Evolutionary conservation across 139 green algal genomes (phyloP).

Genomic region (Coccomyxa sp.): DNA sequence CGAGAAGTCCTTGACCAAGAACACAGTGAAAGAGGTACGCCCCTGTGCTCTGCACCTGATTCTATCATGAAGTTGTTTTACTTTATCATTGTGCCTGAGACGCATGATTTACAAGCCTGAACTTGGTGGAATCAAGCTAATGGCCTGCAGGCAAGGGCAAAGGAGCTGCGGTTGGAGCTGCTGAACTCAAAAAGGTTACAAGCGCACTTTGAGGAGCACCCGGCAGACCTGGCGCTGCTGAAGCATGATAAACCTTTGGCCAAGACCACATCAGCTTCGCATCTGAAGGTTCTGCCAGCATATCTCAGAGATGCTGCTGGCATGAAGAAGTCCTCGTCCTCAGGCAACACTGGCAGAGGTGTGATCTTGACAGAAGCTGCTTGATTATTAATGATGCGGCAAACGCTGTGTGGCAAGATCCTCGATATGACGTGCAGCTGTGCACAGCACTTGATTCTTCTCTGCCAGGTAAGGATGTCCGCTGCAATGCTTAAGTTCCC

Average conservation of each 20-base stretch:
- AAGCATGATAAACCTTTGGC: slow-evolving; percentile 70
- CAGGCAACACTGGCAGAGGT: slow-evolving; percentile 11
- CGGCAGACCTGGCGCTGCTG: slow-evolving; percentile 62
- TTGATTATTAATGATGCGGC: not conserved
- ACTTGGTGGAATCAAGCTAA: not conserved
- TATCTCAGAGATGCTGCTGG: slow-evolving; percentile 61
- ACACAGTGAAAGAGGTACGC: slow-evolving; percentile 68
- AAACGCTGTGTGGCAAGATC: not conserved
- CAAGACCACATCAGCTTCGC: slow-evolving; percentile 36
- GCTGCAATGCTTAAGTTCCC: not conserved
- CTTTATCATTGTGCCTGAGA: not conserved
- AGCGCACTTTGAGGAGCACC: slow-evolving; percentile 86
- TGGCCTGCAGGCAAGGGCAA: slow-evolving; percentile 40
- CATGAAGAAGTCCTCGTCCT: not conserved
- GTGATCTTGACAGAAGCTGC: not conserved
- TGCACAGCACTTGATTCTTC: not conserved
- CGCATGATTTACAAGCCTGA: not conserved
- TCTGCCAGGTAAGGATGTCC: not conserved
- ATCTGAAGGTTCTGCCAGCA: slow-evolving; percentile 76
- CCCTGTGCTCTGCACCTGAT: no score
- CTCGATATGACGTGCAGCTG: not conserved
- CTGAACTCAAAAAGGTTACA: slow-evolving; percentile 80
- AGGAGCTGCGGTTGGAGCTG: slow-evolving; percentile 87
- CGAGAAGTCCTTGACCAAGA: slow-evolving; percentile 63
- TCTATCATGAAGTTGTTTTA: not conserved